phyloP scores from a whole-genome alignment of 2,329 filamentous ascomycete genomes.

The Aspergillus novoparasiticus region DNA sequence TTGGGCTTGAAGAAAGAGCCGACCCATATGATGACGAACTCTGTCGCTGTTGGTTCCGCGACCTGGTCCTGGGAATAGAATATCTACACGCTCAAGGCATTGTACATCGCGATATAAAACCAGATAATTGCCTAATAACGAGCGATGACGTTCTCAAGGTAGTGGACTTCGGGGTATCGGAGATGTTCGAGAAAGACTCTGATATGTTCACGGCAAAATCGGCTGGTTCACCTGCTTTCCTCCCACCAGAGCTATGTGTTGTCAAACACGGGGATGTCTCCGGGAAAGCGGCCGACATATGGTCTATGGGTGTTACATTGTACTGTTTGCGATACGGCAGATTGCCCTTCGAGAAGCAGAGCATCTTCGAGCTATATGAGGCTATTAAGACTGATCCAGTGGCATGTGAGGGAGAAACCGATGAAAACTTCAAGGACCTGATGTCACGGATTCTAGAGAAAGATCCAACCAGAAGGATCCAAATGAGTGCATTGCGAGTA shows the following conservation, averaged over 20 bases:
- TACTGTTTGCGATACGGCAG: constrained; percentile 89
- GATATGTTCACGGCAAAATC: constrained; percentile 92
- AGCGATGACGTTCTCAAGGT: constrained; percentile 93
- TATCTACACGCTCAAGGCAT: constrained; percentile 94
- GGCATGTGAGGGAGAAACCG: constrained; percentile 63
- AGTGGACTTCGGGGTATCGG: constrained; percentile 97
- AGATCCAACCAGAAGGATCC: constrained; percentile 79
- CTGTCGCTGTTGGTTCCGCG: constrained; percentile 90
- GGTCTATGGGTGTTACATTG: constrained; percentile 96
- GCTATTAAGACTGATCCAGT: constrained; percentile 75
- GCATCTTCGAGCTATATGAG: constrained; percentile 84
- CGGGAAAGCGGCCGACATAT: constrained; percentile 89
- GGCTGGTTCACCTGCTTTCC: constrained; percentile 90
- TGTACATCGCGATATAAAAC: constrained; percentile 96
- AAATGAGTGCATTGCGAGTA: constrained; percentile 79
- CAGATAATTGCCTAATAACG: constrained; percentile 90
- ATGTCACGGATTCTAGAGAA: constrained; percentile 78
- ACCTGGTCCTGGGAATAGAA: constrained; percentile 92
- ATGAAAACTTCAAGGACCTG: constrained; percentile 72
- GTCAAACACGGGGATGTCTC: constrained; percentile 83
- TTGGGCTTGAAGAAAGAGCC: constrained; percentile 80
- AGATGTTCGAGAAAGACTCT: constrained; percentile 90
- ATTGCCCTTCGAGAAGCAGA: constrained; percentile 80
- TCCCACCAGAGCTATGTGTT: constrained; percentile 89
- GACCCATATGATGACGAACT: constrained; percentile 80